Conservation (phyloP, 495 filamentous ascomycete genomes). For the Trichoderma erinaceum region DNA sequence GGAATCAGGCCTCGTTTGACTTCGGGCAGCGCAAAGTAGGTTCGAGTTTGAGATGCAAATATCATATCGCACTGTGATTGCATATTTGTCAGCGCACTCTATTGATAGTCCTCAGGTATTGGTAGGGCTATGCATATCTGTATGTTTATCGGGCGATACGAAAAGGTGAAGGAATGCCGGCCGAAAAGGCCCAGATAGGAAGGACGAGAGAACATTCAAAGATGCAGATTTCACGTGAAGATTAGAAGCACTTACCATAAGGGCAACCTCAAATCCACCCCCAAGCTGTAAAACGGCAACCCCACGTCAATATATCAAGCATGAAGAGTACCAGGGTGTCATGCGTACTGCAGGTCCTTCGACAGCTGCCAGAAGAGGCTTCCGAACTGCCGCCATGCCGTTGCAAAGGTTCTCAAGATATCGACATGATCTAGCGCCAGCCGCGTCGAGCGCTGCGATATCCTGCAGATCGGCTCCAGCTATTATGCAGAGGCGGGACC, state of each 20-base stretch:
- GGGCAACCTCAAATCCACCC: conserved; percentile 33
- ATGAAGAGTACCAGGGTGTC: background rate
- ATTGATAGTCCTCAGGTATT: background rate
- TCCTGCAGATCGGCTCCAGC: conserved; percentile 38
- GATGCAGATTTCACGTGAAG: conserved; percentile 9
- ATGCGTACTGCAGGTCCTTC: conserved; percentile 29
- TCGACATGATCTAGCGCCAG: conserved; percentile 23
- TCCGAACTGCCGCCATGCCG: conserved; percentile 27
- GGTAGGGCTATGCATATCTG: conserved; percentile 18
- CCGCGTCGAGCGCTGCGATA: conserved; percentile 27
- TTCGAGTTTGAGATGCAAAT: conserved; percentile 24
- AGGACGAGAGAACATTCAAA: background rate
- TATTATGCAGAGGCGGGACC: conserved; percentile 16
- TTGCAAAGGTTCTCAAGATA: conserved; percentile 34
- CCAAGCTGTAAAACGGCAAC: conserved; percentile 23
- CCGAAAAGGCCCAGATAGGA: conserved; percentile 7
- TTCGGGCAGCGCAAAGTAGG: conserved; percentile 38
- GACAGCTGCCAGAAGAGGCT: conserved; percentile 33
- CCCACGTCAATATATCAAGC: conserved; percentile 10
- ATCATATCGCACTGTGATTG: conserved; percentile 36
- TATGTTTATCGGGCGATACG: background rate
- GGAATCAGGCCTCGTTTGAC: conserved; percentile 40
- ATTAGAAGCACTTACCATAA: conserved; percentile 22
- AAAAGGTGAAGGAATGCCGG: conserved; percentile 12
- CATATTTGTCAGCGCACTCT: background rate